Base-by-base conservation (phyloP, 176 grass and related monocot genomes). In the Carex cristatella region DNA sequence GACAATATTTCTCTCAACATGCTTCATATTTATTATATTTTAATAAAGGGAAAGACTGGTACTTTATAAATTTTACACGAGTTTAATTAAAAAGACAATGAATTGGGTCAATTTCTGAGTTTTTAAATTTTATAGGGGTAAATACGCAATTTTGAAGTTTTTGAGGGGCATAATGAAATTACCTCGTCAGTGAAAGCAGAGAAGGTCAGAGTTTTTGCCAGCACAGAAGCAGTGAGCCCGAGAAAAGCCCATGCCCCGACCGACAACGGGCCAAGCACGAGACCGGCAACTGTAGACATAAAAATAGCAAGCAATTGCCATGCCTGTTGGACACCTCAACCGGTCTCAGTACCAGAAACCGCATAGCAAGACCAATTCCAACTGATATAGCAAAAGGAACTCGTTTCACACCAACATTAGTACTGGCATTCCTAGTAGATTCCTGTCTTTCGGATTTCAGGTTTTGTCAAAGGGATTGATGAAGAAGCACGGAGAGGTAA, bases 301-400 rank as follows among this genome's bases (percentile, higher is more conserved):
- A 96, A 96, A 64, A 96, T 96, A 46, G 94, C 88, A n/a, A 96
- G 94, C 28, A 96, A 91, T 85, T 96, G 94, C 94, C 94, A 96
- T 19, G 91, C 94, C 82, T 97, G 88, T 1, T 82, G 86, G 91
- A 88, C 40, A 97, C 89, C 84, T 90, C 86, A 63, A 33, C 4
- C 10, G 94, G 94, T 30, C 46, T 81, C 12, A 91, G 94, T 51
- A 91, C 82, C 46, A 97, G 86, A 89, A 94, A 94, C 38, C 73
- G 79, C 72, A 94, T 74, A 30, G 86, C 89, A 33, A 97, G 89
- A 19, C 94, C 94, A 60, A 88, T 85, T 9, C 85, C 89, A n/a
- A 97, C 18, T 15, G 94, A 97, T 85, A 84, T 31, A 48, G 84
- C 31, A 14, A 97, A 72, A 23, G 91, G 89, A 0, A 94, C 2